Conservation (phyloP, 345 rosid genomes). For the Eucalyptus polyanthemos region DNA sequence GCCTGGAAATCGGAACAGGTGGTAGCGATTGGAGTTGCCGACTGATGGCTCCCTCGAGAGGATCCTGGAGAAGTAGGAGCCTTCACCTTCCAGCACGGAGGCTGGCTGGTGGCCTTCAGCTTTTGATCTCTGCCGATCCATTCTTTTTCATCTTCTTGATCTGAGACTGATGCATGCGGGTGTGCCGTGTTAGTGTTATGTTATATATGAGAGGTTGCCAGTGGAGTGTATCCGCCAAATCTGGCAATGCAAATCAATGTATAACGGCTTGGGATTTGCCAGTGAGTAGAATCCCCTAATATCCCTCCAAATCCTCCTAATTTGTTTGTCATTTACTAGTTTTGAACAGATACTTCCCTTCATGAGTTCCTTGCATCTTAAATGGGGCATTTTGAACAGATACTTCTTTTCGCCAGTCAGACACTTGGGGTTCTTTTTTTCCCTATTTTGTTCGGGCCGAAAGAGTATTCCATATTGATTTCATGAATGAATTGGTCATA, state of each 20-base stretch:
- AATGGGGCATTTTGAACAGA: background rate
- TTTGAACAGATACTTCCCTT: background rate
- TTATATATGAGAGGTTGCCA: background rate
- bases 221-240: background rate
- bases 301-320: background rate
- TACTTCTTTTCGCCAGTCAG: background rate
- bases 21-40: slow-evolving; percentile 11
- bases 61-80: slow-evolving; percentile 14
- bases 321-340: background rate
- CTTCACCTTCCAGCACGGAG: slow-evolving; percentile 23
- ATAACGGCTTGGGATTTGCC: background rate
- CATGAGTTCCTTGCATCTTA: background rate
- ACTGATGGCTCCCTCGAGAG: slow-evolving; percentile 23
- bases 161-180: background rate
- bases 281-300: background rate
- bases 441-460: background rate
- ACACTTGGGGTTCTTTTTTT: background rate
- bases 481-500: background rate
- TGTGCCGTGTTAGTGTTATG: background rate
- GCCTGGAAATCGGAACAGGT: slow-evolving; percentile 9
- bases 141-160: background rate
- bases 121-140: background rate
- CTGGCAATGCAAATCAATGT: background rate
- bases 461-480: background rate
- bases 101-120: background rate